Evolutionary conservation across 1,284 basidiomycete genomes (phyloP), one percentile per base, ranked within the genome.

Genomic region (Exobasidium rhododendri): DNA sequence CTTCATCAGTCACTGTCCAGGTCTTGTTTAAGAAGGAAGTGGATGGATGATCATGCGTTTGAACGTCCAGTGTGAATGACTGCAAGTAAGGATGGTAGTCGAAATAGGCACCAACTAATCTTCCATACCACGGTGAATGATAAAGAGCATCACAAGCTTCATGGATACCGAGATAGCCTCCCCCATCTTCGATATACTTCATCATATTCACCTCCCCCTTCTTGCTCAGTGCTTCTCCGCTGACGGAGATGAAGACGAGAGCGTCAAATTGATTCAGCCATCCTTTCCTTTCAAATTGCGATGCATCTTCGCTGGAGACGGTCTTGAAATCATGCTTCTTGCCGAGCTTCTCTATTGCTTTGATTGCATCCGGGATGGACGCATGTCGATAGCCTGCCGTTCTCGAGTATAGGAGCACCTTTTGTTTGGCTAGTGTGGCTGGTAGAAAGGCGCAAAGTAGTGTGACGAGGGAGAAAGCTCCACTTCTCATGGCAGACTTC

Each of bases 91-190:
- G 71, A 43, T 74, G 72, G 47, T 71, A 69, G 58, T 69, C 66
- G 61, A 75, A 75, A 50, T 63, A 67, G 11, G 69, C 67, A 10
- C 73, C 73, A 4, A 73, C 68, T 46, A 75, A 53, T 22, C 66
- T 62, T 17, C 67, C 65, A 55, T 75, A 75, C 73, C 73, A 75
- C 45, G 64, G 63, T 31, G 66, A 61, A 14, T 69, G 20, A 57
- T 69, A 65, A 29, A 70, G 58, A 35, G 26, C 17, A 13, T 50
- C 44, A 43, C 56, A 40, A 13, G 67, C 73, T 58, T 73, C 73
- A 62, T 75, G 73, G 3, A 71, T 65, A 22, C 73, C 71, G 3
- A 75, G 45, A 59, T 66, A 75, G n/a, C 73, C 73, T 13, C 73
- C 73, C 11, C 73, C 73, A 11, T 62, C 63, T 45, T 75, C 64